These are phyloP conservation scores for Fusarium abutilonis DNA, from an alignment of 2,329 filamentous ascomycete species.

Conservation along the genomic window DNA sequence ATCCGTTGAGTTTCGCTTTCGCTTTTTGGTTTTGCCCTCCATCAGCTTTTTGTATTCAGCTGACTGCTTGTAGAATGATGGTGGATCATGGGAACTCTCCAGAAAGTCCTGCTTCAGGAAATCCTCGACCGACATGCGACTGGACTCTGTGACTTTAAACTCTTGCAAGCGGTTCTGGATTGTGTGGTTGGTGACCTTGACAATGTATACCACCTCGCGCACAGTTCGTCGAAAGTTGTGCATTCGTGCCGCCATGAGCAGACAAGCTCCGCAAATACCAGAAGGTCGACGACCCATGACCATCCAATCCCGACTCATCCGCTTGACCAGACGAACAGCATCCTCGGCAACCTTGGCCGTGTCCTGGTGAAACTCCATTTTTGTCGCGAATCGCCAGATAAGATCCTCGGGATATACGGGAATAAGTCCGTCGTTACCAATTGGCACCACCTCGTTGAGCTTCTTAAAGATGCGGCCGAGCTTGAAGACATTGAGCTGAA, in stretches of 20 bases:
- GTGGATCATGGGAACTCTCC: conserved; percentile 81
- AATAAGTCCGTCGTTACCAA: conserved; percentile 71
- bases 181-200: conserved; percentile 94
- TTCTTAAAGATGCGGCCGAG: conserved; percentile 91
- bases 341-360: conserved; percentile 88
- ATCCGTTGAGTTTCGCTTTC: conserved; percentile 53
- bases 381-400: conserved; percentile 88
- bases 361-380: conserved; percentile 87
- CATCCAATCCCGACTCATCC: conserved; percentile 99
- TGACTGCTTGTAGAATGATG: conserved; percentile 77
- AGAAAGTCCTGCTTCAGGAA: conserved; percentile 78
- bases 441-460: conserved; percentile 75
- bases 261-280: conserved; percentile 91
- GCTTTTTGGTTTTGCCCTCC: conserved; percentile 60
- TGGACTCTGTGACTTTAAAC: conserved; percentile 87
- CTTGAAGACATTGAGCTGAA: conserved; percentile 87
- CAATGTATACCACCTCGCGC: conserved; percentile 95
- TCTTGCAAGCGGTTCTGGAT: conserved; percentile 92
- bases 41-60: conserved; percentile 66
- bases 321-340: conserved; percentile 84
- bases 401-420: conserved; percentile 88
- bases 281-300: conserved; percentile 91
- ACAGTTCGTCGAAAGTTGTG: conserved; percentile 96
- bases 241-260: conserved; percentile 95
- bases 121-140: conserved; percentile 85